Evolutionary conservation across 805 yeast genomes (phyloP), one percentile per base, ranked within the genome.

Genomic region (Alloascoidea africana): DNA sequence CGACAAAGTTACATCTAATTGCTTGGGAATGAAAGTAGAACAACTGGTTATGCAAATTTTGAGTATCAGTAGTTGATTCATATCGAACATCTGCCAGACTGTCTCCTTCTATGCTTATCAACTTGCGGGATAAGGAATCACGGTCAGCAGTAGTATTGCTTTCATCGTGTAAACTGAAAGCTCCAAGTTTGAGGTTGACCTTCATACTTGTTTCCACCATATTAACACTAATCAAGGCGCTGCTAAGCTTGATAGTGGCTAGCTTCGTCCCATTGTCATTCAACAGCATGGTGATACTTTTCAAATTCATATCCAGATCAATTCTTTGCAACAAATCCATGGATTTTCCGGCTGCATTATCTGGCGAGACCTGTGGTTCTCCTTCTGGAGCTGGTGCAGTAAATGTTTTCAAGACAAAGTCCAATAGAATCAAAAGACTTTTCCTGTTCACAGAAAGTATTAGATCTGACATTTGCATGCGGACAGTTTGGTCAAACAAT

Each of bases 361-460:
- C 30, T 8, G 8, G 8, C 30, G 8, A n/a, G 30, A n/a, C 30
- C n/a, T 23, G 30, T 23, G 30, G 30, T 23, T 8, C n/a, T 23
- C n/a, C 30, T 23, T 23, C 30, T 23, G 30, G 30, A 23, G 8
- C n/a, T 8, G 8, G 13, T n/a, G 78, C 78, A 0, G 96, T 80
- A 53, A 91, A 91, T 0, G 97, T 91, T 34, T 85, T 81, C 49
- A 87, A 60, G 2, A 81, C 64, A 53, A 78, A 91, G 53, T 86
- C 89, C 44, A 89, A 57, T 11, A 91, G 59, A 1, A 93, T 79
- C 42, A 91, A 62, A 13, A 82, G 57, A 1, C 94, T 80, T 49
- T 73, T 80, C 36, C 96, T 73, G 0, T 93, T 74, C 4, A 87
- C 56, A 2, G 82, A 78, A 27, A 81, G 66, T 43, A 73, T 73